Base-by-base conservation (phyloP, 495 filamentous ascomycete genomes). In the Alectoria sarmentosa region DNA sequence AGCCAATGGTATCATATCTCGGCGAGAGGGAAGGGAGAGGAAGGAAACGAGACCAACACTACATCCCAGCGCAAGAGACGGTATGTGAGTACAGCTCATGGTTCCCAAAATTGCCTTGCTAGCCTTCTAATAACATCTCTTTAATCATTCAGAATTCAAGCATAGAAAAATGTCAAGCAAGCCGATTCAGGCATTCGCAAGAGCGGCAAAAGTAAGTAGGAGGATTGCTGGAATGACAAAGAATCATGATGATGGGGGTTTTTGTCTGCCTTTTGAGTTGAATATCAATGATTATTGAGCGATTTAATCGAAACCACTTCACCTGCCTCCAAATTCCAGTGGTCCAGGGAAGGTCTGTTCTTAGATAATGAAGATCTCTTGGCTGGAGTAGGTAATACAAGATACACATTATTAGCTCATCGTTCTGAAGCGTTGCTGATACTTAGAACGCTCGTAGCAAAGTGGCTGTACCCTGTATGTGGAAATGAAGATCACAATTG, bases 361-460 rank as follows among this genome's bases (percentile, higher is more conserved):
- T 41, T 14, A 7, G 7, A 41, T 14, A 15, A 30, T 28, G 48
- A 52, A 30, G 52, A 55, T 55, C 28, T 55, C 15, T 34, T 55
- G 15, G 26, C 28, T 10, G n/a, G n/a, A n/a, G n/a, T n/a, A n/a
- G n/a, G n/a, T n/a, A n/a, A n/a, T n/a, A n/a, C n/a, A n/a, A n/a
- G n/a, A n/a, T n/a, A n/a, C n/a, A n/a, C 5, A 3, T 1, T 34
- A 10, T 55, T 55, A 55, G 52, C 15, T 36, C 52, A 34, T 34
- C 5, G 52, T 55, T 17, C 52, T 55, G 52, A 55, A 55, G 34
- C 52, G 11, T 21, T 55, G 52, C 52, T 55, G 52, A 55, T 55
- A 55, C 28, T 21, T 34, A 6, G n/a, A 52, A 36, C 2, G 21
- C 28, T 55, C 5, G 52, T 55, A 34, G 6, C 28, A n/a, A 9